Evolutionary conservation across 2,329 filamentous ascomycete genomes (phyloP), one percentile per base, ranked within the genome.

Genomic region (Fusarium sp.): DNA sequence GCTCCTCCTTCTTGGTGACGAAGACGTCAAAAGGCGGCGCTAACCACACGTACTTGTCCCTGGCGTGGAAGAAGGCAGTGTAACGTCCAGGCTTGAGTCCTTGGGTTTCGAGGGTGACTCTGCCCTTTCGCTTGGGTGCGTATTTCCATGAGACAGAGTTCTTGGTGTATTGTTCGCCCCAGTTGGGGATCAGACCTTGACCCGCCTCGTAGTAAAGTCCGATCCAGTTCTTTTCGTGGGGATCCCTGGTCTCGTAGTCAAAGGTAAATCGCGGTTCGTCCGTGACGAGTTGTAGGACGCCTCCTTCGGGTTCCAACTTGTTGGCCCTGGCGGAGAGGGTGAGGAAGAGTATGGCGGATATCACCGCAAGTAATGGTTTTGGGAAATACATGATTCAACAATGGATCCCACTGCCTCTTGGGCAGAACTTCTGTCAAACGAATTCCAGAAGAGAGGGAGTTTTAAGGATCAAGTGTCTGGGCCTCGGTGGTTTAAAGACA

Each of bases 191-290:
- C 0, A 82, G 81, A 1, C 77, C 81, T 38, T 80, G 80, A 22
- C 75, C 77, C 5, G 72, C 75, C 9, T 77, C 66, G 29, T 73
- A 51, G 62, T 80, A 84, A 2, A 84, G 51, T 14, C 79, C 82
- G n/a, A 84, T 76, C 82, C 83, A 84, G 69, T 84, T 84, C n/a
- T 66, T 78, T 4, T 69, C 49, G 57, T 77, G 66, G 0, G 80
- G 67, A 7, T 71, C 35, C 1, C 71, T 42, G 0, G 80, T 82
- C 9, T 75, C 71, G 66, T 83, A 84, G 8, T 76, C 40, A 56
- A 84, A 81, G 1, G 80, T 83, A 24, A 80, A 53, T 4, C 44
- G 11, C 4, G 31, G 27, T 29, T 49, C 62, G 29, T 24, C 31
- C 22, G 20, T 12, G 38, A 29, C 40, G 10, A 56, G 38, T 16